Evolutionary conservation across 2,329 filamentous ascomycete species (phyloP).

Genomic region (Sclerotinia glacialis): DNA sequence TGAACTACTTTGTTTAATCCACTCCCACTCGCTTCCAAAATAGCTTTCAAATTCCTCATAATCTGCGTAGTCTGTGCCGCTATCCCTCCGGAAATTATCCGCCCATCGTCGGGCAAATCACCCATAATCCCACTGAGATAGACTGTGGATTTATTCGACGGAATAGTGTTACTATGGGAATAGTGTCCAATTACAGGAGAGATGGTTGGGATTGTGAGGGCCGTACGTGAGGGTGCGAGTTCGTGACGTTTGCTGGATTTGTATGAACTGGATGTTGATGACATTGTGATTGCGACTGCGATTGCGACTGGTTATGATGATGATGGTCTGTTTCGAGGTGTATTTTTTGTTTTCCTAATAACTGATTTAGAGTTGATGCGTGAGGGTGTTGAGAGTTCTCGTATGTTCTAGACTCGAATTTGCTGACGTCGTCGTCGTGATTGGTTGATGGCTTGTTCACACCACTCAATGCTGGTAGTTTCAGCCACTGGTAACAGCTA

Average conservation of each 20-base stretch:
- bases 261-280: conserved; percentile 6
- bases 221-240: neutral
- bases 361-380: neutral
- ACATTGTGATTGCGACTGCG: neutral
- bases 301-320: neutral
- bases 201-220: conserved; percentile 15
- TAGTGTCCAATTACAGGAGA: conserved; percentile 11
- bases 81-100: conserved; percentile 11
- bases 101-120: conserved; percentile 13
- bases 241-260: conserved; percentile 11
- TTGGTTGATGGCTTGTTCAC: neutral
- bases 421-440: neutral
- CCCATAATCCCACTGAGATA: conserved; percentile 17
- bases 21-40: conserved; percentile 15
- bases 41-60: conserved; percentile 16
- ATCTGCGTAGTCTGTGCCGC: conserved; percentile 16
- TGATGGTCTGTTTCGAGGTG: neutral
- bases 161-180: conserved; percentile 10
- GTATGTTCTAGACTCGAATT: conserved; percentile 11
- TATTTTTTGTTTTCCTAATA: too few relatives aligned
- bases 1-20: conserved; percentile 14
- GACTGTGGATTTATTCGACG: conserved; percentile 4
- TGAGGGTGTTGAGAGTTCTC: neutral
- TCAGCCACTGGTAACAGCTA: neutral
- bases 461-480: conserved; percentile 7